Conservation (phyloP, 208 protist species). For the Leishmania tarentolae region DNA sequence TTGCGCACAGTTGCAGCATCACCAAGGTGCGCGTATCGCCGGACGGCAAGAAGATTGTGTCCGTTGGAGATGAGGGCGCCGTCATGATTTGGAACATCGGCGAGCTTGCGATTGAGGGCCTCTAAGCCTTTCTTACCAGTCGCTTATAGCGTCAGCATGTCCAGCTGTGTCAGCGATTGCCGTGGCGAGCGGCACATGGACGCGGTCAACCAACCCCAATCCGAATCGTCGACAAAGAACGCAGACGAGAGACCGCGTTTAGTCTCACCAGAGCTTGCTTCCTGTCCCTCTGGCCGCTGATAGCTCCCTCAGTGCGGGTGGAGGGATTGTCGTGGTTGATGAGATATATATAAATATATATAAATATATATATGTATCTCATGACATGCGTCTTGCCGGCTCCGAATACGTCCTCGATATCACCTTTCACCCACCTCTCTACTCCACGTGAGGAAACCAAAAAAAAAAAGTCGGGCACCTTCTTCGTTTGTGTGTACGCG, state of each 20-base stretch:
- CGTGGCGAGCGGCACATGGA: neutral
- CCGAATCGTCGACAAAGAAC: neutral
- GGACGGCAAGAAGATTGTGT: constrained; percentile 90
- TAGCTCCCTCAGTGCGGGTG: neutral
- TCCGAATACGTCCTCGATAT: too few species aligned
- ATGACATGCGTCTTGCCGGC: neutral
- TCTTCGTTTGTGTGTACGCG: neutral
- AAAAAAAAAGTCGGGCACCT: neutral
- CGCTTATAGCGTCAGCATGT: neutral
- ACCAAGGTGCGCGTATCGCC: constrained; percentile 90
- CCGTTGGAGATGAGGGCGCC: constrained; percentile 92
- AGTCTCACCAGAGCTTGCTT: neutral
- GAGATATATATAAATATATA: neutral
- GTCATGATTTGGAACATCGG: constrained; percentile 94
- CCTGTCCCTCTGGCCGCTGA: neutral
- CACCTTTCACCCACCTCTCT: neutral
- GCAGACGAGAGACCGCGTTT: neutral
- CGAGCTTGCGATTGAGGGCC: constrained; percentile 42
- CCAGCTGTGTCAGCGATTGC: neutral
- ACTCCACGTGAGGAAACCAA: neutral
- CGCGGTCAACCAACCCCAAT: neutral
- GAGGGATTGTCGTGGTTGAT: neutral
- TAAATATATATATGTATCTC: too few species aligned
- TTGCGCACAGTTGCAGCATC: constrained; percentile 94
- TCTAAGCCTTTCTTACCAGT: constrained; percentile 14